phyloP scores from a whole-genome alignment of 1,139 yeast genomes.

The Saccharomyces hybrid region DNA sequence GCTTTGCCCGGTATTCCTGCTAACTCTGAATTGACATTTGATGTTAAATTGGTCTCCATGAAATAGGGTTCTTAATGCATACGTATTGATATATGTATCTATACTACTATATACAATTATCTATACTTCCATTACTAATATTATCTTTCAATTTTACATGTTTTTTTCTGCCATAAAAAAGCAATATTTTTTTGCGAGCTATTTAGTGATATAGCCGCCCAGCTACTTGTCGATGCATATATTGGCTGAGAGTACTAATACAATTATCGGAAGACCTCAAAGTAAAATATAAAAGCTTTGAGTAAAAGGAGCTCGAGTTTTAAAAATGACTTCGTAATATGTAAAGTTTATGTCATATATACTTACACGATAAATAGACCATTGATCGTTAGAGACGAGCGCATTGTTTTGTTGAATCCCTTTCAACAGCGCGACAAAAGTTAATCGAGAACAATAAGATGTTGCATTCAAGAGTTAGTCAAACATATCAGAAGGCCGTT shows the following conservation, averaged over 20 bases:
- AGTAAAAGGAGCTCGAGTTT: neutral
- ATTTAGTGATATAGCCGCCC: neutral
- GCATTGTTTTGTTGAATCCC: neutral
- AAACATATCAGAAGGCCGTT: neutral
- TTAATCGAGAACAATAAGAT: neutral
- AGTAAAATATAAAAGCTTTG: neutral
- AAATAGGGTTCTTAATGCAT: slow-evolving; percentile 43
- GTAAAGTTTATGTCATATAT: neutral
- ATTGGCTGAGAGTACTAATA: neutral
- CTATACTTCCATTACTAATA: neutral
- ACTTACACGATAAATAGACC: neutral
- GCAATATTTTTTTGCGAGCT: neutral
- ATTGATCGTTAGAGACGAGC: neutral
- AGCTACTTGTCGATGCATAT: neutral
- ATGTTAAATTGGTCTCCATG: slow-evolving; percentile 85
- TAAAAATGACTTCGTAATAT: neutral
- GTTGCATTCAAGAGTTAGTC: neutral
- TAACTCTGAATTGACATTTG: slow-evolving; percentile 91
- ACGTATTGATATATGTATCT: neutral
- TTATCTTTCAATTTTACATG: neutral
- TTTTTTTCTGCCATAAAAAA: neutral
- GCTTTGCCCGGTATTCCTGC: slow-evolving; percentile 96
- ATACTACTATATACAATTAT: neutral
- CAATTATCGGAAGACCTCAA: neutral
- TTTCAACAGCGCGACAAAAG: neutral